Conservation (phyloP, 2,329 filamentous ascomycete genomes). For the Penicillium sp. region DNA sequence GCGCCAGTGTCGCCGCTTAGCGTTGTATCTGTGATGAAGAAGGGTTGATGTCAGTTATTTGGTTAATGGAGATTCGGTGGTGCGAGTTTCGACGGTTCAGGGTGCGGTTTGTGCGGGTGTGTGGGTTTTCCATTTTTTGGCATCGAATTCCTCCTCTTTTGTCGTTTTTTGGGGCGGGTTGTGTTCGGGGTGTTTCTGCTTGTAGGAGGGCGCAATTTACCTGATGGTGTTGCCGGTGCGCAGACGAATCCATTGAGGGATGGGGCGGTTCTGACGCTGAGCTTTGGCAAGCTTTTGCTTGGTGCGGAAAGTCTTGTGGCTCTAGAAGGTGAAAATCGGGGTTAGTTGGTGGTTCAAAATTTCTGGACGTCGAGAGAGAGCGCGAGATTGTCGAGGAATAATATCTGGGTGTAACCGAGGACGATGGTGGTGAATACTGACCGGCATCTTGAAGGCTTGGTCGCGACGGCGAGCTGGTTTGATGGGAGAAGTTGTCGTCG, state of each 20-base stretch:
- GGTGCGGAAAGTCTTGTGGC: constrained; percentile 99
- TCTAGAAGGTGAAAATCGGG: constrained; percentile 57
- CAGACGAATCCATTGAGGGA: constrained; percentile 99
- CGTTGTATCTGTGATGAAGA: constrained; percentile 79
- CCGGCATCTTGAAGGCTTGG: constrained; percentile 58
- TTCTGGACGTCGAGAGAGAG: constrained; percentile 3
- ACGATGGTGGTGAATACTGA: constrained; percentile 35
- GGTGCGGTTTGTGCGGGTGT: neutral
- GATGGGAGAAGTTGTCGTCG: constrained; percentile 42
- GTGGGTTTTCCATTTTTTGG: neutral
- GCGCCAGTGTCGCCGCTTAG: constrained; percentile 99
- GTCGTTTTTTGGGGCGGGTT: neutral
- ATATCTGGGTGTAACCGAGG: constrained; percentile 4
- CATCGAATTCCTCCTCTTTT: neutral
- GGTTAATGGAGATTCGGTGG: neutral
- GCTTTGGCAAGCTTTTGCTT: constrained; percentile 99
- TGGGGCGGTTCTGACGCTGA: constrained; percentile 99
- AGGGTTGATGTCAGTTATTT: constrained; percentile 11
- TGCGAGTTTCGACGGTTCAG: constrained; percentile 3
- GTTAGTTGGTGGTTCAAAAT: constrained; percentile 13
- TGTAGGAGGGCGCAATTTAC: constrained; percentile 60
- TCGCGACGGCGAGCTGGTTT: constrained; percentile 44
- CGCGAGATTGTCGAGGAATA: constrained; percentile 6
- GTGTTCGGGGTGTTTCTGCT: neutral
- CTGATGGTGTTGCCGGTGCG: constrained; percentile 99